A percentile compares a stretch with the other conserved stretches of the same genome.
Conservation (phyloP, 2,329 filamentous ascomycete species). For the Furcasterigmium furcatum region DNA sequence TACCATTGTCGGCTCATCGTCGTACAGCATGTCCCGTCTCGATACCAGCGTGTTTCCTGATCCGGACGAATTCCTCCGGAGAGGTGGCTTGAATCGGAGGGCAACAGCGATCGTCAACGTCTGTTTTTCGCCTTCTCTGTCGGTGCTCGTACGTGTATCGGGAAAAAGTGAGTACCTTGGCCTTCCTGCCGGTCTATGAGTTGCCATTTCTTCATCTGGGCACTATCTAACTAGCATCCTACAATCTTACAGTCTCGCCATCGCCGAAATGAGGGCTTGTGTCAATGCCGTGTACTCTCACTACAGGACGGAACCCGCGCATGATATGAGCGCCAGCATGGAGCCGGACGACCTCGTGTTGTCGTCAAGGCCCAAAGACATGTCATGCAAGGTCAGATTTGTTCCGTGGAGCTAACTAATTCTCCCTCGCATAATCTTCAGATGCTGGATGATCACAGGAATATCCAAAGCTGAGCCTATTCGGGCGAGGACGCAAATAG, state of each 20-base stretch:
- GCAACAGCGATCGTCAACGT: background rate
- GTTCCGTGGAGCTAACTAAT: background rate
- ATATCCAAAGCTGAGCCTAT: too few relatives aligned
- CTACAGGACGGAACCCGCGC: background rate
- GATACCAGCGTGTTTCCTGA: slow-evolving; percentile 11
- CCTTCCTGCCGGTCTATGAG: too few relatives aligned
- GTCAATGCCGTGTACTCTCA: slow-evolving; percentile 1
- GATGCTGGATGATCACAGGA: too few relatives aligned
- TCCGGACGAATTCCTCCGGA: slow-evolving; percentile 13
- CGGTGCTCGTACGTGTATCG: background rate
- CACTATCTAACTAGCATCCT: too few relatives aligned
- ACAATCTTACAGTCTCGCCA: background rate
- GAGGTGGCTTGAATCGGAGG: slow-evolving; percentile 12
- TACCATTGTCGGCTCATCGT: slow-evolving; percentile 11
- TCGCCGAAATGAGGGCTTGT: slow-evolving; percentile 1
- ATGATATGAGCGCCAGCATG: slow-evolving; percentile 1
- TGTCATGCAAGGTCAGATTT: background rate
- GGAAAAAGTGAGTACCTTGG: slow-evolving; percentile 1
- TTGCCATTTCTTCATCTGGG: too few relatives aligned
- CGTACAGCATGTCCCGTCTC: slow-evolving; percentile 10
- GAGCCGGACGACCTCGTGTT: background rate
- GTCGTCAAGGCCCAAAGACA: background rate
- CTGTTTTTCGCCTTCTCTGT: background rate
- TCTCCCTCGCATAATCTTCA: too few relatives aligned
- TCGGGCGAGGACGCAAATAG: too few relatives aligned